phyloP scores from a whole-genome alignment of 2,329 filamentous ascomycete genomes.

The Xylaria digitata region DNA sequence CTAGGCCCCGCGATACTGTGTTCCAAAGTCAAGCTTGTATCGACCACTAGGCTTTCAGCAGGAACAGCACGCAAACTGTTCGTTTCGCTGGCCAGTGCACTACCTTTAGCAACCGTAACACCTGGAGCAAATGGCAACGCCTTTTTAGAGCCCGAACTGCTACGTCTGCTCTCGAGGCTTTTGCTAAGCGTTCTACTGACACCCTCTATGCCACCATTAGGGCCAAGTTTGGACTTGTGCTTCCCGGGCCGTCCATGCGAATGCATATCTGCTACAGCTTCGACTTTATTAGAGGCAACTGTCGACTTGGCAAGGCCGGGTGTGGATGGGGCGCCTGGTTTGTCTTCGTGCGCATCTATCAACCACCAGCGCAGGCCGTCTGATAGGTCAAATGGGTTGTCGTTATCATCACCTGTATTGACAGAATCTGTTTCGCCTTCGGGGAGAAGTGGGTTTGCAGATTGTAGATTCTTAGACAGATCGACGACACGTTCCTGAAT shows the following conservation, averaged over 20 bases:
- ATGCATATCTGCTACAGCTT: constrained; percentile 80
- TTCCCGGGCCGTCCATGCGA: constrained; percentile 57
- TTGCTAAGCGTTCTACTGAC: constrained; percentile 84
- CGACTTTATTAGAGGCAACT: constrained; percentile 86
- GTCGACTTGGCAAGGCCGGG: constrained; percentile 92
- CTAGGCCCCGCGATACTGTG: constrained; percentile 43
- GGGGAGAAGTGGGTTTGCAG: constrained; percentile 56
- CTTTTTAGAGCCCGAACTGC: constrained; percentile 86
- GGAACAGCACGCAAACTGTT: constrained; percentile 66
- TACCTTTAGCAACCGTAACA: constrained; percentile 59
- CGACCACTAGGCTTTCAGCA: constrained; percentile 51
- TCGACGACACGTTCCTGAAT: constrained; percentile 95
- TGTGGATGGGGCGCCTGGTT: constrained; percentile 89
- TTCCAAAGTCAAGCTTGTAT: constrained; percentile 52
- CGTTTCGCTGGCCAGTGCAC: constrained; percentile 67
- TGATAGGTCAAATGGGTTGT: constrained; percentile 96
- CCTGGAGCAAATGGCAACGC: constrained; percentile 67
- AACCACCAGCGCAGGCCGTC: constrained; percentile 97
- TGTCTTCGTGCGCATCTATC: constrained; percentile 92
- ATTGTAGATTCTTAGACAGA: constrained; percentile 77
- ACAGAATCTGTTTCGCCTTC: constrained; percentile 62
- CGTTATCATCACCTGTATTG: constrained; percentile 77
- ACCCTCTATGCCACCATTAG: constrained; percentile 72
- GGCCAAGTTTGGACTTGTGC: constrained; percentile 57
- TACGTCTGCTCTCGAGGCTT: constrained; percentile 90